phyloP scores from a whole-genome alignment of 352 stramenopile species.

The Thraustotheca clavata region DNA sequence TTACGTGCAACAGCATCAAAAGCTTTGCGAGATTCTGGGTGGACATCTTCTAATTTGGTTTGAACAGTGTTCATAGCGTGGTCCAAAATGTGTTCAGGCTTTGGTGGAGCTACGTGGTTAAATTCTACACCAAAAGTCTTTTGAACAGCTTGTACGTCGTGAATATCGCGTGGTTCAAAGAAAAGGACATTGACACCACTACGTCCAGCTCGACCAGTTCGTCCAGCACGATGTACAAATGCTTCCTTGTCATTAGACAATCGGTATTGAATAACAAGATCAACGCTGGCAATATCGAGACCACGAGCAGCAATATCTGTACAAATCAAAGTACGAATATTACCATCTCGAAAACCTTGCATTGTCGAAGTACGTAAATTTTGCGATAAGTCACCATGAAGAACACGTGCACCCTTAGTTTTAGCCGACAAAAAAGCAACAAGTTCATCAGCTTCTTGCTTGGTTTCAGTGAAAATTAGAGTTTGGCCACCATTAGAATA shows the following conservation, averaged over 20 bases:
- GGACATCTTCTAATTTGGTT: conserved; percentile 43
- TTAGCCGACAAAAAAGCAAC: conserved; percentile 78
- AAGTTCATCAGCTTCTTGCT: conserved; percentile 93
- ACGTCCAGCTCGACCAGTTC: conserved; percentile 81
- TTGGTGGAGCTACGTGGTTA: conserved; percentile 40
- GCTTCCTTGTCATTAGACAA: conserved; percentile 90
- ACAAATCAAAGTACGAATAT: conserved; percentile 89
- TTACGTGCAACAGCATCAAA: conserved; percentile 47
- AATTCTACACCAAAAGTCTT: conserved; percentile 73
- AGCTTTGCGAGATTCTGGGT: conserved; percentile 32
- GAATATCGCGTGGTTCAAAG: conserved; percentile 54
- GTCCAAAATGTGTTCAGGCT: conserved; percentile 53
- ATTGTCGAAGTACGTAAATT: conserved; percentile 92
- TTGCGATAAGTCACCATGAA: conserved; percentile 75
- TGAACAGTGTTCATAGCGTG: conserved; percentile 40
- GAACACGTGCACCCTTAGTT: conserved; percentile 33
- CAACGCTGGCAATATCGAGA: conserved; percentile 85
- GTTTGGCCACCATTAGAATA: conserved; percentile 60
- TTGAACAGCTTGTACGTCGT: conserved; percentile 70
- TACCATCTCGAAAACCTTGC: conserved; percentile 91
- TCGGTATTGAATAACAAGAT: conserved; percentile 91
- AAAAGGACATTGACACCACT: conserved; percentile 82
- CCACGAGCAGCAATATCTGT: conserved; percentile 87
- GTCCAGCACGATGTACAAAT: conserved; percentile 90
- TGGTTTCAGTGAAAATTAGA: conserved; percentile 98